phyloP scores from a whole-genome alignment of 2,329 filamentous ascomycete species.

The Drechslerella dactyloides region DNA sequence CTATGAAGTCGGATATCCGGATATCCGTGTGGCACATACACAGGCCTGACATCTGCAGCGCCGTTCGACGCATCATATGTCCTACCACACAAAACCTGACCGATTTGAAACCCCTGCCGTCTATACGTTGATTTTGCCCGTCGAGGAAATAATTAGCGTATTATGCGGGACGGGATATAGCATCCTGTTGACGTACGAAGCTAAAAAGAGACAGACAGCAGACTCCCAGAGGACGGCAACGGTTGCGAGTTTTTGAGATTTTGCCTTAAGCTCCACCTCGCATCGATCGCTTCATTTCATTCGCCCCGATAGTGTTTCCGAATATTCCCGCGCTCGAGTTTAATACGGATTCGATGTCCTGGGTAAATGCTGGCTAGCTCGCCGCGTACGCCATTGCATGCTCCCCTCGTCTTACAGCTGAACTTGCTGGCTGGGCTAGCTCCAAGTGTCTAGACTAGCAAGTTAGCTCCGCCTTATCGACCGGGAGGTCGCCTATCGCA shows the following conservation, averaged over 20 bases:
- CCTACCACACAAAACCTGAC: no score
- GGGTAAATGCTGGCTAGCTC: background rate
- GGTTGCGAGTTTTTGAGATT: background rate
- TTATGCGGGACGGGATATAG: conserved; percentile 44
- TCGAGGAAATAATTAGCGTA: background rate
- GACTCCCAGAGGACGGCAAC: background rate
- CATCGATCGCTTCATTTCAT: conserved; percentile 5
- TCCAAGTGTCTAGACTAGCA: background rate
- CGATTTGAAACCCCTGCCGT: no score
- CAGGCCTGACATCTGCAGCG: no score
- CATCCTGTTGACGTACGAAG: no score
- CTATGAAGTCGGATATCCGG: no score
- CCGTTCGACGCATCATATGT: no score
- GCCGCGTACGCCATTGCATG: background rate
- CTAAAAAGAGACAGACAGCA: no score
- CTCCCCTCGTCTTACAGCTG: background rate
- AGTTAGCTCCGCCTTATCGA: conserved; percentile 1
- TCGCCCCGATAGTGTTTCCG: conserved; percentile 48
- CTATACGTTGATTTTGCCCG: no score
- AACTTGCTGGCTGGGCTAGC: no score
- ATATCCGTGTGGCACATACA: no score
- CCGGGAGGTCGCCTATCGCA: background rate
- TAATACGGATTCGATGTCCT: background rate
- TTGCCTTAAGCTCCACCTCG: background rate
- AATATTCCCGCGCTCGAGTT: conserved; percentile 25